Evolutionary conservation across 192 early-diverging fungal species (phyloP).

Genomic region (Entrophospora sp.): DNA sequence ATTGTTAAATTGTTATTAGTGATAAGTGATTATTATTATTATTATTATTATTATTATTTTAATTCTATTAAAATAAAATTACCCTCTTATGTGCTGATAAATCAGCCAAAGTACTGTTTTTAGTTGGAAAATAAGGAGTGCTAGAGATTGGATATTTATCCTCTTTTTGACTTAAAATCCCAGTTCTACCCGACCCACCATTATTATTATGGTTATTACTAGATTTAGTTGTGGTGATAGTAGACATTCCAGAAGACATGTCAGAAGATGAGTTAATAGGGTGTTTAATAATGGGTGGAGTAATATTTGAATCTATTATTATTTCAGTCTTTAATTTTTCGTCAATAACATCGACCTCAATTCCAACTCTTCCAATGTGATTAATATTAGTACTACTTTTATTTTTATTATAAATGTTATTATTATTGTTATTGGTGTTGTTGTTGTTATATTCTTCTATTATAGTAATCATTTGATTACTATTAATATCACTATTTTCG

Average conservation of each 20-base stretch:
- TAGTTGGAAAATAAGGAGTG: background rate
- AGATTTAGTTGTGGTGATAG: background rate
- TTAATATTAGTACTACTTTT: background rate
- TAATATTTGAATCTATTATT: too few species aligned
- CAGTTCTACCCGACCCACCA: background rate
- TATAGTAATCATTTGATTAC: too few species aligned
- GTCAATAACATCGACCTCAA: background rate
- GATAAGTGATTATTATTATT: background rate
- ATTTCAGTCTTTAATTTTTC: background rate
- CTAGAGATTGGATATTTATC: constrained; percentile 5
- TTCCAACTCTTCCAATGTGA: background rate
- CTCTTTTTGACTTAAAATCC: background rate
- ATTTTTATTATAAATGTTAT: too few species aligned
- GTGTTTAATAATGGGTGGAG: too few species aligned
- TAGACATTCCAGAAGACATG: background rate
- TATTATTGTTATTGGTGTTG: too few species aligned
- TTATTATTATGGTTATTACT: background rate
- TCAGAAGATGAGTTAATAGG: too few species aligned
- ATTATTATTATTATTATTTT: background rate
- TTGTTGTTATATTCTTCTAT: too few species aligned
- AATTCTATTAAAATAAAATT: background rate
- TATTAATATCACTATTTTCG: too few species aligned
- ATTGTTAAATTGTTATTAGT: background rate
- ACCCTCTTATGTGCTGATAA: constrained; percentile 5
- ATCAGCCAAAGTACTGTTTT: background rate